A percentile compares a stretch with the other conserved stretches of the same genome.
Evolutionary conservation across 352 stramenopile genomes (phyloP).

Genomic region (Phytopythium cucurbitacearum): DNA sequence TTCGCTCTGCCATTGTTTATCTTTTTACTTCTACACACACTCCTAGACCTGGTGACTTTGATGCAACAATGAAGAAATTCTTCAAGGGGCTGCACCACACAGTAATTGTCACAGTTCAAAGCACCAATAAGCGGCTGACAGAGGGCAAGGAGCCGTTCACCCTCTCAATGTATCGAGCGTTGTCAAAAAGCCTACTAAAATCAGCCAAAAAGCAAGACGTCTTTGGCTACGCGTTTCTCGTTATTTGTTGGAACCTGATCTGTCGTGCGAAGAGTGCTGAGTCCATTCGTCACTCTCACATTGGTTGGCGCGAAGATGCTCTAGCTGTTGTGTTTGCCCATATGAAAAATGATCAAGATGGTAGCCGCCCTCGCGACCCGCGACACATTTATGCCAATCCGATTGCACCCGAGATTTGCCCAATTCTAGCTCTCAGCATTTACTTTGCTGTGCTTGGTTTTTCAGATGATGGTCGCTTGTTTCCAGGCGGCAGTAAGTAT

Average conservation of each 20-base stretch:
- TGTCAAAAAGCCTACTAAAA: too few species aligned
- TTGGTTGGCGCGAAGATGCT: slow-evolving; percentile 9
- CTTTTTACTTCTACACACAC: too few species aligned
- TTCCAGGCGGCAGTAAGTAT: slow-evolving; percentile 13
- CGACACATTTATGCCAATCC: slow-evolving; percentile 20
- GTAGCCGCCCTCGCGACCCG: slow-evolving; percentile 1
- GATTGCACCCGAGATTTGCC: slow-evolving; percentile 11
- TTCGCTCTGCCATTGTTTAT: too few species aligned
- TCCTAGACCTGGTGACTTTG: too few species aligned
- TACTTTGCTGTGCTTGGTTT: slow-evolving; percentile 13
- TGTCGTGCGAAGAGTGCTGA: slow-evolving; percentile 8
- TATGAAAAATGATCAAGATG: slow-evolving; percentile 23
- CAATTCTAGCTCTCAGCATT: slow-evolving; percentile 12
- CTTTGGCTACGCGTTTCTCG: slow-evolving; percentile 9
- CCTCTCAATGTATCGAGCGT: slow-evolving; percentile 14
- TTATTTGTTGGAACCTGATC: slow-evolving; percentile 10
- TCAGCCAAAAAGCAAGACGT: slow-evolving; percentile 6
- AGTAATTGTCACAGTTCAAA: too few species aligned
- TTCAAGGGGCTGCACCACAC: too few species aligned
- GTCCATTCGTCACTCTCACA: slow-evolving; percentile 7
- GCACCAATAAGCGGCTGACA: not conserved
- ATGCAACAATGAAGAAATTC: too few species aligned
- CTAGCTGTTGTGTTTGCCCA: slow-evolving; percentile 14
- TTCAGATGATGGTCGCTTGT: slow-evolving; percentile 2
- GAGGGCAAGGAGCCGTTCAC: slow-evolving; percentile 11